Evolutionary conservation across 2,329 filamentous ascomycete genomes (phyloP).

Genomic region (Podosphaera fusca): DNA sequence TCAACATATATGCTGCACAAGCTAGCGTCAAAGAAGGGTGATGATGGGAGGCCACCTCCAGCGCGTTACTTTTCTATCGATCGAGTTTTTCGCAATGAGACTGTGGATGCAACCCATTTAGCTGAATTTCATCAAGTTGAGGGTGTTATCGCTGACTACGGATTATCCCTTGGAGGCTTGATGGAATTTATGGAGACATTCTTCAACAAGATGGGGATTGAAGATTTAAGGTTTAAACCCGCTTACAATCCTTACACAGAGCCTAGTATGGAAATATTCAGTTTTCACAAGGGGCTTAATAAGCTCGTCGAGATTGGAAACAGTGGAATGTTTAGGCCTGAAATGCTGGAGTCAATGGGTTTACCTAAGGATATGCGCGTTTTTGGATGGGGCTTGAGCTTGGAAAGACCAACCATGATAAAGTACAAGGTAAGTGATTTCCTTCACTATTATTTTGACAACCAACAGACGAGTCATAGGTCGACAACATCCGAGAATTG

Average conservation of each 20-base stretch:
- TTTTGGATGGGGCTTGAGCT: constrained; percentile 76
- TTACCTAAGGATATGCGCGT: constrained; percentile 77
- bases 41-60: constrained; percentile 37
- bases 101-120: constrained; percentile 86
- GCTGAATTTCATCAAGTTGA: constrained; percentile 98
- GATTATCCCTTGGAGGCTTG: constrained; percentile 71
- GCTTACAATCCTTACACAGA: constrained; percentile 93
- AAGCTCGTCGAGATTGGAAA: constrained; percentile 97
- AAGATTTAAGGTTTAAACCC: constrained; percentile 77
- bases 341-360: constrained; percentile 92
- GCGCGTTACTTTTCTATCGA: constrained; percentile 98
- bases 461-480: constrained; percentile 13
- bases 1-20: constrained; percentile 81
- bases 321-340: constrained; percentile 93
- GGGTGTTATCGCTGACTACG: constrained; percentile 94
- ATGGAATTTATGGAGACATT: constrained; percentile 92
- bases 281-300: constrained; percentile 67
- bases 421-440: constrained; percentile 14
- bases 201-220: constrained; percentile 88
- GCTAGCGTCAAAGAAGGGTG: constrained; percentile 59
- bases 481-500: constrained; percentile 29
- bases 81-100: constrained; percentile 93
- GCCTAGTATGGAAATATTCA: constrained; percentile 95
- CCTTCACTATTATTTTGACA: background rate
- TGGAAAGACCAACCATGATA: constrained; percentile 84